Evolutionary conservation across 306 rosid species (phyloP).

Genomic region (Fagus crenata): DNA sequence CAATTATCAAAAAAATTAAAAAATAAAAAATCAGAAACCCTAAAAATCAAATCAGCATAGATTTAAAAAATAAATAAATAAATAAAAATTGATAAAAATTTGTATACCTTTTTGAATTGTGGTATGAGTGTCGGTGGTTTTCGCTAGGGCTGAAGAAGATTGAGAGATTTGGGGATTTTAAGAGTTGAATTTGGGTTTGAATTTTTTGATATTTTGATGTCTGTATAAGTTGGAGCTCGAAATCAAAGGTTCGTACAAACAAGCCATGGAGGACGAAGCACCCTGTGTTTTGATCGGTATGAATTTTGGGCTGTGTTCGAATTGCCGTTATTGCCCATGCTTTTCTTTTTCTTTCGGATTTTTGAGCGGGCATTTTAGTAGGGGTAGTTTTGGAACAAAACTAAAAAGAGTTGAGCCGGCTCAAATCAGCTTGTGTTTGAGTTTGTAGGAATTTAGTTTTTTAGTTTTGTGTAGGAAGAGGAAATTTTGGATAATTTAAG

Average conservation of each 20-base stretch:
- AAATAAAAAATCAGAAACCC: slow-evolving; percentile 48
- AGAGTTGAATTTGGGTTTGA: slow-evolving; percentile 25
- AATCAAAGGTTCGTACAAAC: slow-evolving; percentile 68
- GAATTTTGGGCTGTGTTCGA: slow-evolving; percentile 34
- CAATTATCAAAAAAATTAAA: slow-evolving; percentile 11
- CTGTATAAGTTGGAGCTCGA: slow-evolving; percentile 56
- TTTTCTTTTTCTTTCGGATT: neutral
- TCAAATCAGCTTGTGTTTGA: neutral
- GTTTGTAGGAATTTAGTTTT: too few species aligned
- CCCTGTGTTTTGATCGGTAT: slow-evolving; percentile 86
- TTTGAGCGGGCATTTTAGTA: neutral
- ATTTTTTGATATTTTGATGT: slow-evolving; percentile 37
- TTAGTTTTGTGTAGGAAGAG: too few species aligned
- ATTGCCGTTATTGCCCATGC: slow-evolving; percentile 53
- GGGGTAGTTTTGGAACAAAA: slow-evolving; percentile 32
- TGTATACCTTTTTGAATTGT: slow-evolving; percentile 37
- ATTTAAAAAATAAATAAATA: neutral
- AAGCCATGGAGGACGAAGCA: slow-evolving; percentile 70
- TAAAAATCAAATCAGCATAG: slow-evolving; percentile 45
- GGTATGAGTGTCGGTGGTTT: slow-evolving; percentile 24
- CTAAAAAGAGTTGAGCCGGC: slow-evolving; percentile 26
- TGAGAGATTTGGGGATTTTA: slow-evolving; percentile 26
- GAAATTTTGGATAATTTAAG: too few species aligned
- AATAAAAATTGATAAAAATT: slow-evolving; percentile 27
- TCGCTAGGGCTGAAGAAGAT: neutral